A percentile compares a stretch with the other conserved stretches of the same genome.
phyloP scores from a whole-genome alignment of 768 basidiomycete species.

The Roridomyces roridus region DNA sequence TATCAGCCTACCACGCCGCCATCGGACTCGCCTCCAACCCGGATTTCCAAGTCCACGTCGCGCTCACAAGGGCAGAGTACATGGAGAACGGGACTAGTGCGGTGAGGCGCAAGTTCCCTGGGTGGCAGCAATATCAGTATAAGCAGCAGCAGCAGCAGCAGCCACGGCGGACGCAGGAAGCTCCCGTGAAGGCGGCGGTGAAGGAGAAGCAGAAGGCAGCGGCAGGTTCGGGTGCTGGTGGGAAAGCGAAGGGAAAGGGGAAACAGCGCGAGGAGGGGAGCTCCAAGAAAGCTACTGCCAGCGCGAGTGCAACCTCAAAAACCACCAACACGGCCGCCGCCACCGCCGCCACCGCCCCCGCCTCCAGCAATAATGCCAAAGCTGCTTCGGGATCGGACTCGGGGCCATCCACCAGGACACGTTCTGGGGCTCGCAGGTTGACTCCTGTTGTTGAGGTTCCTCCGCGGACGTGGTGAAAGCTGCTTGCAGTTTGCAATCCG shows the following conservation, averaged over 20 bases:
- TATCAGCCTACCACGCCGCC: constrained; percentile 69
- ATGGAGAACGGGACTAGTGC: constrained; percentile 81
- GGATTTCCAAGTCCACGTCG: constrained; percentile 56
- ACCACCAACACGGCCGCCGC: no score
- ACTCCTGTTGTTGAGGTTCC: no score
- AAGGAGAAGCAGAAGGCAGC: not conserved
- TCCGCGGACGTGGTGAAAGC: no score
- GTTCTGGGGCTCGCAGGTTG: no score
- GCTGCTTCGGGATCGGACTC: no score
- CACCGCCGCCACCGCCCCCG: no score
- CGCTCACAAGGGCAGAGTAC: constrained; percentile 81
- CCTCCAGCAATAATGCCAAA: no score
- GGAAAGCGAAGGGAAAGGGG: constrained; percentile 27
- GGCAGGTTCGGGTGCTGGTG: constrained; percentile 6
- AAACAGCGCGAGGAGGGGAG: constrained; percentile 38
- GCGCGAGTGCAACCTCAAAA: not conserved
- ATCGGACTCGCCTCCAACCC: constrained; percentile 59
- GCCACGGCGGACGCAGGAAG: not conserved
- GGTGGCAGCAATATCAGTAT: constrained; percentile 65
- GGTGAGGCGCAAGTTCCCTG: constrained; percentile 75
- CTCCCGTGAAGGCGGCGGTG: not conserved
- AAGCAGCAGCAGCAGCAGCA: no score
- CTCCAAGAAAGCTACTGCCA: not conserved
- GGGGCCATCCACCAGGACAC: no score
- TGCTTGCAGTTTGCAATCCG: no score